A percentile compares a stretch with the other conserved stretches of the same genome.
Conservation (phyloP, 139 green algal genomes). For the Tetradesmus obliquus region DNA sequence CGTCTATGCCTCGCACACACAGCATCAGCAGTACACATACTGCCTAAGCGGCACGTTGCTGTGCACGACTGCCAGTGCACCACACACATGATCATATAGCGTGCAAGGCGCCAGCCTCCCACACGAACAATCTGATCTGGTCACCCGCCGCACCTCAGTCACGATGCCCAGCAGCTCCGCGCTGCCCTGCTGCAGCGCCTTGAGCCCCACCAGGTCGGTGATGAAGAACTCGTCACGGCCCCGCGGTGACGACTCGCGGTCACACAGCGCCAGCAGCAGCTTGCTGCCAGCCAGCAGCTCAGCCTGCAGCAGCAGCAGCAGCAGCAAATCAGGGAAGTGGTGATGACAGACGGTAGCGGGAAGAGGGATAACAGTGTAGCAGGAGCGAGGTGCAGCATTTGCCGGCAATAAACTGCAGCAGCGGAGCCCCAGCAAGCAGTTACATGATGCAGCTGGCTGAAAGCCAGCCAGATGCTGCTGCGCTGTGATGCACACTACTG, state of each 20-base stretch:
- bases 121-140: too few relatives aligned
- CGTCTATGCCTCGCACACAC: not conserved
- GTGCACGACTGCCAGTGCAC: not conserved
- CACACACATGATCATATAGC: not conserved
- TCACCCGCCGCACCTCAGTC: constrained; percentile 1
- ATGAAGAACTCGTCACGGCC: constrained; percentile 42
- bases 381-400: too few relatives aligned
- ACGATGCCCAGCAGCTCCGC: constrained; percentile 39
- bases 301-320: constrained; percentile 15
- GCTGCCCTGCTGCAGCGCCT: not conserved
- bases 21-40: not conserved
- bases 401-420: too few relatives aligned
- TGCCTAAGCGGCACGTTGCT: not conserved
- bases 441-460: not conserved
- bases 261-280: constrained; percentile 48
- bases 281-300: constrained; percentile 7
- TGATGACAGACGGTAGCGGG: not conserved
- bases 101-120: not conserved
- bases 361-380: too few relatives aligned
- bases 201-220: constrained; percentile 41
- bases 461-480: not conserved
- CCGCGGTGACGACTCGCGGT: constrained; percentile 15
- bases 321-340: not conserved
- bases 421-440: not conserved
- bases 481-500: not conserved